A percentile compares a stretch with the other conserved stretches of the same genome.
These are phyloP conservation scores for Millerozyma acaciae DNA, from an alignment of 805 yeast species.

Conservation along the genomic window DNA sequence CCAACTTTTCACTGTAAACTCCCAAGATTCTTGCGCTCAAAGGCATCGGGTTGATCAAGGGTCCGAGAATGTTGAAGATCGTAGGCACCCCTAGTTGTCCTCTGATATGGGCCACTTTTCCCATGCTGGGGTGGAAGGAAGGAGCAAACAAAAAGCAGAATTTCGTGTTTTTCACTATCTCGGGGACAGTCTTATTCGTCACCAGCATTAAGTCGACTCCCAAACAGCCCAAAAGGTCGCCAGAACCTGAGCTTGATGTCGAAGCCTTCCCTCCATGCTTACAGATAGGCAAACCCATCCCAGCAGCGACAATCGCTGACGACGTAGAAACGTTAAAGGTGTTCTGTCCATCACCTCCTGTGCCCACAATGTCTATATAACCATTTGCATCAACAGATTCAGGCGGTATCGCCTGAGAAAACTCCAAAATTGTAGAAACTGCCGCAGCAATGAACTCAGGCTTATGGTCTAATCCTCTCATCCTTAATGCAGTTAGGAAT, in stretches of 20 bases:
- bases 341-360: slow-evolving; percentile 98
- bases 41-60: slow-evolving; percentile 88
- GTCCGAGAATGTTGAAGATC: slow-evolving; percentile 91
- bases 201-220: slow-evolving; percentile 81
- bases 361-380: slow-evolving; percentile 89
- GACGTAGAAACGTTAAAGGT: slow-evolving; percentile 96
- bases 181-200: slow-evolving; percentile 56
- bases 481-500: slow-evolving; percentile 73
- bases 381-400: slow-evolving; percentile 44
- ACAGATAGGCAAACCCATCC: slow-evolving; percentile 75
- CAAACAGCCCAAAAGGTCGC: slow-evolving; percentile 75
- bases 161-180: slow-evolving; percentile 44
- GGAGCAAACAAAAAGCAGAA: slow-evolving; percentile 87
- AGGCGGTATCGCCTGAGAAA: slow-evolving; percentile 52
- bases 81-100: slow-evolving; percentile 83
- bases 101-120: slow-evolving; percentile 73
- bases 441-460: slow-evolving; percentile 85
- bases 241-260: slow-evolving; percentile 90
- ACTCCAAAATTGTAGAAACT: slow-evolving; percentile 66
- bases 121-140: slow-evolving; percentile 90
- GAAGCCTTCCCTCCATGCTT: slow-evolving; percentile 98
- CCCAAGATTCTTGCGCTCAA: slow-evolving; percentile 79
- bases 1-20: slow-evolving; percentile 76
- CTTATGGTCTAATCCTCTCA: slow-evolving; percentile 72
- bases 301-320: slow-evolving; percentile 91